Conservation (phyloP, 352 stramenopile species). For the Elongisporangium prolatum region DNA sequence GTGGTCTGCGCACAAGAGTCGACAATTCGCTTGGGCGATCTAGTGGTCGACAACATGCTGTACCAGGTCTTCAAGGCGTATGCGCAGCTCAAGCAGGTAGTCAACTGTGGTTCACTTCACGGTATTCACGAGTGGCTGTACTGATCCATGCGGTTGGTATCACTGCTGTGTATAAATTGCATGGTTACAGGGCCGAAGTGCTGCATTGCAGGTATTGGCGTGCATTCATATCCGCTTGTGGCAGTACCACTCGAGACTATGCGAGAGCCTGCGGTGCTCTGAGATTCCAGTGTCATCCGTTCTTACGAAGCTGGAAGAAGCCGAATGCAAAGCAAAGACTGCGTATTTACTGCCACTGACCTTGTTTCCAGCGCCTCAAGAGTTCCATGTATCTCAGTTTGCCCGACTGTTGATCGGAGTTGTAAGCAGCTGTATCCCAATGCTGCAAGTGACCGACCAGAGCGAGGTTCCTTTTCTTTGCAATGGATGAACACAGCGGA, state of each 20-base stretch:
- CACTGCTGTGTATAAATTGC: background rate
- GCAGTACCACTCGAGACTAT: slow-evolving; percentile 25
- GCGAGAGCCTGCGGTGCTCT: slow-evolving; percentile 1
- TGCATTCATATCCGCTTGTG: slow-evolving; percentile 54
- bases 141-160: background rate
- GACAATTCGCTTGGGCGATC: slow-evolving; percentile 39
- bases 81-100: slow-evolving; percentile 39
- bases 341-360: slow-evolving; percentile 15
- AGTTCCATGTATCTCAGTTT: slow-evolving; percentile 37
- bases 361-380: slow-evolving; percentile 36
- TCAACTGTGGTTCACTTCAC: no score
- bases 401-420: slow-evolving; percentile 43
- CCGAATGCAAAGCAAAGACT: background rate
- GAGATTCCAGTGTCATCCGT: no score
- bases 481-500: no score
- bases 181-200: background rate
- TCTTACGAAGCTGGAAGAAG: no score
- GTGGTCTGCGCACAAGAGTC: slow-evolving; percentile 40
- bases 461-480: background rate
- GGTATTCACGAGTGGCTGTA: no score
- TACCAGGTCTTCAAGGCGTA: slow-evolving; percentile 81
- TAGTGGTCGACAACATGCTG: slow-evolving; percentile 73
- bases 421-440: slow-evolving; percentile 27
- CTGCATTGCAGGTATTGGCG: slow-evolving; percentile 32
- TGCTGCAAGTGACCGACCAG: slow-evolving; percentile 18